Conservation (phyloP, 208 protist genomes). For the Trypanosoma theileri region DNA sequence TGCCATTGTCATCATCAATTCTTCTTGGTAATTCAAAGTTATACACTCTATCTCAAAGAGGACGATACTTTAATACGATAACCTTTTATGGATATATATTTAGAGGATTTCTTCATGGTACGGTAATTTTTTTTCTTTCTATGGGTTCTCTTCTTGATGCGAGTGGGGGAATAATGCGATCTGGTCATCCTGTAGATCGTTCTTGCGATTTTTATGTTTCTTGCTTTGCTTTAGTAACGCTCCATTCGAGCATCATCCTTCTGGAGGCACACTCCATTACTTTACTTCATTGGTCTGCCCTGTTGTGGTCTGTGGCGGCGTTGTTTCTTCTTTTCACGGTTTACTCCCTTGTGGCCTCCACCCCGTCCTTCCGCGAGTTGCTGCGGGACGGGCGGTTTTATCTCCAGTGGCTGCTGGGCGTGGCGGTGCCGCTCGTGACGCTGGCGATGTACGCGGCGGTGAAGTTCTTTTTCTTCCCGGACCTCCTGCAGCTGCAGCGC, state of each 20-base stretch:
- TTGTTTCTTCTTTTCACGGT: conserved; percentile 64
- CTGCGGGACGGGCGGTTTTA: conserved; percentile 59
- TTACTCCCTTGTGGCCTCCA: conserved; percentile 27
- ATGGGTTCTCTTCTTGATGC: conserved; percentile 33
- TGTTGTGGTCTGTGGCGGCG: conserved; percentile 56
- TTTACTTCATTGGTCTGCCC: conserved; percentile 61
- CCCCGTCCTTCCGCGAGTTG: conserved; percentile 54
- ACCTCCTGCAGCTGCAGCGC: conserved; percentile 63
- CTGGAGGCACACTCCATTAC: conserved; percentile 85
- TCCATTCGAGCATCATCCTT: conserved; percentile 80
- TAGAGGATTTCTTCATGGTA: conserved; percentile 71
- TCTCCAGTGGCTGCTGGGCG: conserved; percentile 46
- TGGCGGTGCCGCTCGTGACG: conserved; percentile 40
- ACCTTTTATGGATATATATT: conserved; percentile 85
- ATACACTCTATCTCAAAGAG: conserved; percentile 65
- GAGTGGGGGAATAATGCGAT: conserved; percentile 33
- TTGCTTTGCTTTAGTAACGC: conserved; percentile 79
- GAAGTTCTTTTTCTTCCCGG: conserved; percentile 68
- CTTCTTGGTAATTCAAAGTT: conserved; percentile 61
- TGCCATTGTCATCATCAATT: conserved; percentile 57
- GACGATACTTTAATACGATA: conserved; percentile 59
- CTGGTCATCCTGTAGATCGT: conserved; percentile 46
- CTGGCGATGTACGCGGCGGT: conserved; percentile 49
- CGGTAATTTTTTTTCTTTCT: conserved; percentile 66
- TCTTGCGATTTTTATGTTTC: conserved; percentile 73